Conservation (phyloP, 2,329 filamentous ascomycete species). For the Aspergillus aculeatus region DNA sequence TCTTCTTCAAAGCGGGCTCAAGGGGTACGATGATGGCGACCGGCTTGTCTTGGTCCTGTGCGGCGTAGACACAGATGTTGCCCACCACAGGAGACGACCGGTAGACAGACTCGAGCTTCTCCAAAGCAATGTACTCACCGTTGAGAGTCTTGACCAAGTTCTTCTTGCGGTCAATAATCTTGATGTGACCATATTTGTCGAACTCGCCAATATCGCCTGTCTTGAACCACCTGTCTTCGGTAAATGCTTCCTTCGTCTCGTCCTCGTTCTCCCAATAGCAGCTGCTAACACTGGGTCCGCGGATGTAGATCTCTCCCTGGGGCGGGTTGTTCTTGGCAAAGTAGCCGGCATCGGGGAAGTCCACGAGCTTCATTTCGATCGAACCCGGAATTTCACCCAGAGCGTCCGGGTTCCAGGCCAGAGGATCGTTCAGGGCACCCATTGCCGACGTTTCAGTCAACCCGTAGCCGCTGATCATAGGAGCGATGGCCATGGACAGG, state of each 20-base stretch:
- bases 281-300: constrained; percentile 70
- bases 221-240: constrained; percentile 91
- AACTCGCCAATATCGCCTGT: constrained; percentile 95
- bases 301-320: constrained; percentile 90
- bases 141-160: constrained; percentile 95
- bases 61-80: constrained; percentile 86
- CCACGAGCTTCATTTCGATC: constrained; percentile 87
- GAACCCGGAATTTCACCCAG: constrained; percentile 76
- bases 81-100: constrained; percentile 73
- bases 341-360: constrained; percentile 87
- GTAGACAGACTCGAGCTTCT: constrained; percentile 93
- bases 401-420: constrained; percentile 75
- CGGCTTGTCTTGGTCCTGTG: constrained; percentile 70
- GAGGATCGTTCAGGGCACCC: constrained; percentile 62
- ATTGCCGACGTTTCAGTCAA: constrained; percentile 85
- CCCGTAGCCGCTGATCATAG: constrained; percentile 93
- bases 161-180: constrained; percentile 94
- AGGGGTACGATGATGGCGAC: constrained; percentile 74
- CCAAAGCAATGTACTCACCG: constrained; percentile 94
- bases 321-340: constrained; percentile 70
- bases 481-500: constrained; percentile 85
- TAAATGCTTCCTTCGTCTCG: constrained; percentile 76
- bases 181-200: constrained; percentile 73
- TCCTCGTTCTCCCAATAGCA: constrained; percentile 84
- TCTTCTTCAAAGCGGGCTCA: constrained; percentile 56